phyloP scores from a whole-genome alignment of 2,329 filamentous ascomycete genomes.

The Diaporthe helianthi region DNA sequence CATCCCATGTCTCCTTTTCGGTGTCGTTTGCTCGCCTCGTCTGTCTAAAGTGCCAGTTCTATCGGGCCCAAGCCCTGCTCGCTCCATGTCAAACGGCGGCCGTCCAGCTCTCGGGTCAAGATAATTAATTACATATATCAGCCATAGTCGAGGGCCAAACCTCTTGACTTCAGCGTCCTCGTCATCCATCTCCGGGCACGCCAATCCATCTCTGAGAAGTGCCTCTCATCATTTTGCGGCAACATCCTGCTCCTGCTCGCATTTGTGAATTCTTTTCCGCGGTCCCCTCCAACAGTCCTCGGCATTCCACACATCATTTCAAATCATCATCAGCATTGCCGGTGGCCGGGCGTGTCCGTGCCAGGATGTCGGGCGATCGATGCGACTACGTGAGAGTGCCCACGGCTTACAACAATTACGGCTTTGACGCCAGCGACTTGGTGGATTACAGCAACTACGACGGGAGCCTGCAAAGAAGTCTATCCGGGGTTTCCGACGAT shows the following conservation, averaged over 20 bases:
- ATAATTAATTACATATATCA: constrained; percentile 26
- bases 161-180: neutral
- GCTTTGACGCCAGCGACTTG: constrained; percentile 25
- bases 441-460: constrained; percentile 5
- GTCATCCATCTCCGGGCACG: neutral
- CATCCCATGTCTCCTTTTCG: constrained; percentile 11
- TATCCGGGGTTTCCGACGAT: constrained; percentile 19
- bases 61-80: constrained; percentile 25
- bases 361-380: constrained; percentile 25
- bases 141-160: constrained; percentile 5
- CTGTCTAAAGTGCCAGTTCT: constrained; percentile 25
- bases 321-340: neutral
- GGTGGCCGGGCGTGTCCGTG: neutral
- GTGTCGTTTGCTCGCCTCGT: constrained; percentile 31
- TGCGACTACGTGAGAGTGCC: constrained; percentile 26
- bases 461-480: constrained; percentile 28
- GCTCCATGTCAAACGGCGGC: neutral
- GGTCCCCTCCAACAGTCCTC: neutral
- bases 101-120: neutral
- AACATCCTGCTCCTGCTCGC: neutral
- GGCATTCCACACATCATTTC: neutral
- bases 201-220: neutral
- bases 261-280: neutral
- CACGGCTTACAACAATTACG: constrained; percentile 13
- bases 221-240: neutral